Percentiles rank a stretch among this genome's conserved stretches.
Conservation (phyloP, 495 filamentous ascomycete genomes). For the Tuber umbilicatum region DNA sequence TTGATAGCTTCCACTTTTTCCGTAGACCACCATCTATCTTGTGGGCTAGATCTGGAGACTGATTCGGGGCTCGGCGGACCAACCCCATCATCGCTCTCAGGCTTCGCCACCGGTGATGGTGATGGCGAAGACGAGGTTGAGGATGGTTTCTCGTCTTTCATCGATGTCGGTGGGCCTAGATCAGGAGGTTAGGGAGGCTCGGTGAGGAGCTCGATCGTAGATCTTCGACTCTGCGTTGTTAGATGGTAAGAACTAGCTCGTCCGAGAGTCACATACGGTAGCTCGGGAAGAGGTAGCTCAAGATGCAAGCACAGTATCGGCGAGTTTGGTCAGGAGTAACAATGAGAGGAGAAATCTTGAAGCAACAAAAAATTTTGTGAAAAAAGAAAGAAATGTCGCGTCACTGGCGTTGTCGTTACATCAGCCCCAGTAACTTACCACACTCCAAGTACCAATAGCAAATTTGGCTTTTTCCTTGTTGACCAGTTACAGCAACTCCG, state of each 20-base stretch:
- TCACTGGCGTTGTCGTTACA: background rate
- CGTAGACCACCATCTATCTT: background rate
- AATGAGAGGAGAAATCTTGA: background rate
- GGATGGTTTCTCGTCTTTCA: background rate
- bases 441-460: background rate
- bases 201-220: background rate
- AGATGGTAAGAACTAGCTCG: background rate
- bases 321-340: background rate
- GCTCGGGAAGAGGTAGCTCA: background rate
- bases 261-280: background rate
- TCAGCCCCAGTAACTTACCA: background rate
- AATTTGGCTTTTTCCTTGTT: background rate
- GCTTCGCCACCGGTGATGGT: background rate
- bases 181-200: background rate
- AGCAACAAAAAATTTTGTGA: background rate
- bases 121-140: background rate
- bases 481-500: background rate
- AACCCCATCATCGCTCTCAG: background rate
- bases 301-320: background rate
- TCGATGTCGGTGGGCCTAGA: background rate
- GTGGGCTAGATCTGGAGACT: background rate
- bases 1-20: conserved; percentile 52
- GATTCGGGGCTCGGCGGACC: background rate
- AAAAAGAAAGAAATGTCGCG: background rate
- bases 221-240: background rate